These are phyloP conservation scores for Pythium brachiatum DNA, from an alignment of 352 stramenopile species.

Conservation along the genomic window DNA sequence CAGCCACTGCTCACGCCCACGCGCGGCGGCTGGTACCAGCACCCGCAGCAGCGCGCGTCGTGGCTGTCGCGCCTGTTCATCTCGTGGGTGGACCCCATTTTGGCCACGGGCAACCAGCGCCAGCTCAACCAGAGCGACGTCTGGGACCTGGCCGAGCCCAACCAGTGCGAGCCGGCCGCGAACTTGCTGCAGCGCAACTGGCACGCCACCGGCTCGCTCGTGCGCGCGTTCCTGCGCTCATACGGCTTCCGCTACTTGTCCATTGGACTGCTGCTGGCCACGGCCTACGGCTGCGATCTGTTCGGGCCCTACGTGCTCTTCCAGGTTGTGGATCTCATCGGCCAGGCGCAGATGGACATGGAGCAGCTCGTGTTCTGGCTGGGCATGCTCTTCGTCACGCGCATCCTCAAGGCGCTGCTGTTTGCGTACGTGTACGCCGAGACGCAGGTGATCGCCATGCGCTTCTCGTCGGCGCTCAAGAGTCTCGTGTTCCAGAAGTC, in stretches of 20 bases:
- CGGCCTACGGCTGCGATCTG: conserved; percentile 50
- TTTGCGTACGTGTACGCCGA: conserved; percentile 60
- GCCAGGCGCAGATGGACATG: conserved; percentile 27
- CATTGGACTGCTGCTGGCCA: conserved; percentile 41
- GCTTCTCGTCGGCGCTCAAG: conserved; percentile 64
- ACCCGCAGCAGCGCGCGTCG: conserved; percentile 30
- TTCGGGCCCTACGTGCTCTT: conserved; percentile 64
- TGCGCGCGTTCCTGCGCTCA: conserved; percentile 45
- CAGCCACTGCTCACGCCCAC: conserved; percentile 21
- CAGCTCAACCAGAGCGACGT: conserved; percentile 54
- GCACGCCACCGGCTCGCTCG: conserved; percentile 53
- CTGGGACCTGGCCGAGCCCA: conserved; percentile 47
- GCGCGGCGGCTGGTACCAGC: conserved; percentile 20
- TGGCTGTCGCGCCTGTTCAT: conserved; percentile 34
- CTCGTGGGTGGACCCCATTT: conserved; percentile 29
- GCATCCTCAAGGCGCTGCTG: conserved; percentile 60
- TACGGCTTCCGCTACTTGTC: conserved; percentile 48
- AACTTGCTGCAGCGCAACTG: conserved; percentile 57
- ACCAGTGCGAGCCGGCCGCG: conserved; percentile 42
- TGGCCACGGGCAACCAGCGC: conserved; percentile 27
- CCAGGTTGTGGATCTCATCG: conserved; percentile 49
- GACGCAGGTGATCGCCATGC: conserved; percentile 59
- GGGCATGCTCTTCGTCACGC: conserved; percentile 49
- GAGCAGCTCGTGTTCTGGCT: conserved; percentile 57
- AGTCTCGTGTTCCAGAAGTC: conserved; percentile 77